These are phyloP conservation scores for Linum usitatissimum DNA, from an alignment of 345 rosid genomes.

Conservation along the genomic window DNA sequence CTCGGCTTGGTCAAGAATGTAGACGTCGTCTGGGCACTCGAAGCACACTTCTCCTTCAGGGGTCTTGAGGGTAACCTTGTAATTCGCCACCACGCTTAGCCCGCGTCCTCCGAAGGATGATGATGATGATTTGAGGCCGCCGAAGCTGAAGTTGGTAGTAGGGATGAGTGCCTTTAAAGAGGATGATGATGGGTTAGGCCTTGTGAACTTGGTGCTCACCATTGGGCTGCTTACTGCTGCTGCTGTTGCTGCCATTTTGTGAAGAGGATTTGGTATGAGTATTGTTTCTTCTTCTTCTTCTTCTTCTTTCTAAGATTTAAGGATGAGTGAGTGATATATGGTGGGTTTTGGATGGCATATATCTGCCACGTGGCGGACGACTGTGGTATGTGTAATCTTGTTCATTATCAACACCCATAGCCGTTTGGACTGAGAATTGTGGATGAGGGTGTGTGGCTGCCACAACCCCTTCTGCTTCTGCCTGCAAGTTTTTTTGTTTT, in stretches of 20 bases:
- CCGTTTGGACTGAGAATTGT: neutral
- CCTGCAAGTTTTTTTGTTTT: neutral
- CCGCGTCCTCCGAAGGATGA: slow-evolving; percentile 22
- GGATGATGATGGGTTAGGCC: slow-evolving; percentile 29
- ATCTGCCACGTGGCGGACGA: slow-evolving; percentile 56
- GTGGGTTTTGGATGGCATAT: slow-evolving; percentile 11
- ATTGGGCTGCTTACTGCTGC: slow-evolving; percentile 43
- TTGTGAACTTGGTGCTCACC: slow-evolving; percentile 49
- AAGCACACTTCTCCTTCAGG: slow-evolving; percentile 51
- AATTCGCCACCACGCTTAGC: slow-evolving; percentile 40
- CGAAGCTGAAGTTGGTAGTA: slow-evolving; percentile 41
- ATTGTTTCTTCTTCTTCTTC: neutral
- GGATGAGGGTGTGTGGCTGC: slow-evolving; percentile 12
- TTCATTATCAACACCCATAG: slow-evolving; percentile 17
- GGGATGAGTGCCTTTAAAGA: slow-evolving; percentile 34
- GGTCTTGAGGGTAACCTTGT: slow-evolving; percentile 72
- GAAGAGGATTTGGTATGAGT: neutral
- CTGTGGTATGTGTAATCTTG: slow-evolving; percentile 43
- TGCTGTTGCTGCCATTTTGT: slow-evolving; percentile 43
- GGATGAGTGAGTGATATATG: slow-evolving; percentile 6
- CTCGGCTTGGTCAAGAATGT: slow-evolving; percentile 66
- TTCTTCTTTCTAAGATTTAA: slow-evolving; percentile 10
- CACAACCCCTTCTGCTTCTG: slow-evolving; percentile 12
- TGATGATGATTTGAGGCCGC: slow-evolving; percentile 39
- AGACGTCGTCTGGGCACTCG: slow-evolving; percentile 44